phyloP scores from a whole-genome alignment of 2,329 filamentous ascomycete genomes.

The Zelopaecilomyces penicillatus region DNA sequence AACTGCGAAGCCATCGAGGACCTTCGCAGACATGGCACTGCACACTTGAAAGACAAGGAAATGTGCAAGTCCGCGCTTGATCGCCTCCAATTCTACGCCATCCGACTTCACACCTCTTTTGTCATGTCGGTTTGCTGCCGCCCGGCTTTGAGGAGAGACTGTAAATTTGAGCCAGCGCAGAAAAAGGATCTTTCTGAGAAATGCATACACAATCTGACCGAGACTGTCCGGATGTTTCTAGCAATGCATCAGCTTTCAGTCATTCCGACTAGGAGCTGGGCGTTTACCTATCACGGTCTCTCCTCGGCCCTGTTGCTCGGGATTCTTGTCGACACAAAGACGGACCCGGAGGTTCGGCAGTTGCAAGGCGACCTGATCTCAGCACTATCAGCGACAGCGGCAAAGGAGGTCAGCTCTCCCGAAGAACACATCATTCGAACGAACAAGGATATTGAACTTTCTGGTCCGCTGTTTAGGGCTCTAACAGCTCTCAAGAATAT shows the following conservation, averaged over 20 bases:
- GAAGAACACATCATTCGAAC: constrained; percentile 44
- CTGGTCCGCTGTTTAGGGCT: constrained; percentile 52
- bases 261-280: constrained; percentile 59
- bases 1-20: constrained; percentile 48
- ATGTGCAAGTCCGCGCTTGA: constrained; percentile 56
- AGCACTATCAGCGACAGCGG: constrained; percentile 54
- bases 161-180: constrained; percentile 41
- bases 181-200: constrained; percentile 47
- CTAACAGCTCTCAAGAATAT: constrained; percentile 56
- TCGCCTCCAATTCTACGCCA: constrained; percentile 54
- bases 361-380: constrained; percentile 57
- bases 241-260: constrained; percentile 61
- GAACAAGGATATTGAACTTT: constrained; percentile 54
- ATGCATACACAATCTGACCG: constrained; percentile 54
- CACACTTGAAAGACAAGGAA: constrained; percentile 50
- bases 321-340: constrained; percentile 54
- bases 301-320: constrained; percentile 57
- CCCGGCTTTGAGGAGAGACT: constrained; percentile 50
- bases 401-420: constrained; percentile 50
- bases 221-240: constrained; percentile 60
- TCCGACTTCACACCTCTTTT: constrained; percentile 57
- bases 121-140: constrained; percentile 58
- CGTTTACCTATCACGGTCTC: constrained; percentile 59
- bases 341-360: constrained; percentile 53
- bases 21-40: constrained; percentile 39